phyloP scores from a whole-genome alignment of 1,284 basidiomycete genomes.

The Phlebopus sp. region DNA sequence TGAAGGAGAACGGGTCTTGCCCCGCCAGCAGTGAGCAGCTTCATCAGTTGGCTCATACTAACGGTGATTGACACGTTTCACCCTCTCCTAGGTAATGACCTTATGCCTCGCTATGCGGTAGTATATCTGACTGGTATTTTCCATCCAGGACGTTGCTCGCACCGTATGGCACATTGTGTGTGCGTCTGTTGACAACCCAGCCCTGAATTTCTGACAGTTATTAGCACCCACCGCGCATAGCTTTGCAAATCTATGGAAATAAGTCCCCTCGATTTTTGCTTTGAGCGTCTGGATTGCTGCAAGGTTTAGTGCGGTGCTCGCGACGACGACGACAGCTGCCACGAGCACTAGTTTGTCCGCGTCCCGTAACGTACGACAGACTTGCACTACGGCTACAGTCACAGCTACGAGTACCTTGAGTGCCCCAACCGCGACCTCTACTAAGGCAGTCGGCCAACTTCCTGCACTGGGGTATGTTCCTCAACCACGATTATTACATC shows the following conservation, averaged over 20 bases:
- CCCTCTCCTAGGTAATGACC: too few species aligned
- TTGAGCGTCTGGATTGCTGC: background rate
- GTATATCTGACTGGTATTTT: too few species aligned
- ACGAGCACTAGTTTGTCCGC: background rate
- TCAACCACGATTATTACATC: background rate
- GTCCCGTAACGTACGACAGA: background rate
- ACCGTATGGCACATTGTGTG: too few species aligned
- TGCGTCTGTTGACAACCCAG: too few species aligned
- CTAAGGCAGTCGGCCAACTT: constrained; percentile 30
- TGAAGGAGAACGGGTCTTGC: too few species aligned
- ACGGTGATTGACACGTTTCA: too few species aligned
- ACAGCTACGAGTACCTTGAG: background rate
- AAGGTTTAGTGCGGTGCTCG: background rate
- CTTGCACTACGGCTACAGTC: background rate
- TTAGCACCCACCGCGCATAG: too few species aligned
- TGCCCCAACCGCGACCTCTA: constrained; percentile 33
- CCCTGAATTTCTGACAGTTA: too few species aligned
- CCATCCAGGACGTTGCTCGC: too few species aligned
- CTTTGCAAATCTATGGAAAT: too few species aligned
- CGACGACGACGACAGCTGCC: background rate
- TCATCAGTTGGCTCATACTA: background rate
- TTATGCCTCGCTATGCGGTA: too few species aligned
- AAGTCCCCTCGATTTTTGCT: background rate
- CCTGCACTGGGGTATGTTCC: constrained; percentile 36
- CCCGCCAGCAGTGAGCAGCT: too few species aligned